phyloP scores from a whole-genome alignment of 495 filamentous ascomycete genomes.

The Daldinia decipiens region DNA sequence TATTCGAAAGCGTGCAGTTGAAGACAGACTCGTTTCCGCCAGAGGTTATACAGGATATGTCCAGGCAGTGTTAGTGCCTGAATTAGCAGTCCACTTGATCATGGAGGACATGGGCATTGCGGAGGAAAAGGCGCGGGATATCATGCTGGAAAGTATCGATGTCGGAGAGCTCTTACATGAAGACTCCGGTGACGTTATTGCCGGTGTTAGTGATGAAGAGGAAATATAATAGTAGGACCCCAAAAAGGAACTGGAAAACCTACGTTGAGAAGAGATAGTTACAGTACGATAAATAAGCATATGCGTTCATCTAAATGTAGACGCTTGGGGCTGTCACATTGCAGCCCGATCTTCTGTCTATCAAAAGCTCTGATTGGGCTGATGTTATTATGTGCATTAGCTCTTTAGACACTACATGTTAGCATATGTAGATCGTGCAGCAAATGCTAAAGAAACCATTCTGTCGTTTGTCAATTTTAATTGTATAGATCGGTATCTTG shows the following conservation, averaged over 20 bases:
- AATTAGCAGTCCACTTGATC: conserved; percentile 79
- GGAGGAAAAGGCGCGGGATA: conserved; percentile 69
- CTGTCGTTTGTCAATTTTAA: conserved; percentile 16
- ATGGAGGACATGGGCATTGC: conserved; percentile 84
- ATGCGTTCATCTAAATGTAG: neutral
- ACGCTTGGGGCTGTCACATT: conserved; percentile 11
- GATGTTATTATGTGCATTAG: conserved; percentile 9
- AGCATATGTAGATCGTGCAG: neutral
- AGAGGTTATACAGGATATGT: conserved; percentile 80
- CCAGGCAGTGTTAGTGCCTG: conserved; percentile 87
- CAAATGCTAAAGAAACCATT: conserved; percentile 8
- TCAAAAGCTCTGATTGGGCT: conserved; percentile 17
- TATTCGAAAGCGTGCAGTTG: conserved; percentile 69
- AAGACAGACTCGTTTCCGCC: conserved; percentile 74
- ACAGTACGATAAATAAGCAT: neutral
- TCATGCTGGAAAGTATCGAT: conserved; percentile 78
- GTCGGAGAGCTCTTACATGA: conserved; percentile 82
- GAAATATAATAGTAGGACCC: conserved; percentile 12
- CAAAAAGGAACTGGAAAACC: neutral
- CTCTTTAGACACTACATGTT: neutral
- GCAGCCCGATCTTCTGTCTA: neutral
- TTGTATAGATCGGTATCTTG: conserved; percentile 5
- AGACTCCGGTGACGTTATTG: conserved; percentile 69
- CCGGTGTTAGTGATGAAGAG: conserved; percentile 57
- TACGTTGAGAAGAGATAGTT: neutral